These are phyloP conservation scores for Hydnum rufescens DNA, from an alignment of 768 basidiomycete species.

Conservation along the genomic window DNA sequence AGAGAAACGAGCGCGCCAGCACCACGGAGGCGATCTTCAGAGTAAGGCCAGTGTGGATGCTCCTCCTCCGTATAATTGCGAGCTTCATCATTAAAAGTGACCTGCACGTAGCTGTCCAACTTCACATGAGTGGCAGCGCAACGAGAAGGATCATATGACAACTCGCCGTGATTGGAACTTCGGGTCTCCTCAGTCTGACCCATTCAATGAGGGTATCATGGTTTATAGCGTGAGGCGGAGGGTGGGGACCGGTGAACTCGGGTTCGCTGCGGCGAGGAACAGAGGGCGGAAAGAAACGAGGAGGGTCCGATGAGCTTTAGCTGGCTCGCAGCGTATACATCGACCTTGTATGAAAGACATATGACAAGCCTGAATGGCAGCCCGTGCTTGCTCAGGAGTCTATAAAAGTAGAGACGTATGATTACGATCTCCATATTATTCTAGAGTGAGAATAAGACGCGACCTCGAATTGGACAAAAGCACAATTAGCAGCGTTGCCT, in stretches of 20 bases:
- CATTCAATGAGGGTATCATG: no score
- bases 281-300: conserved; percentile 41
- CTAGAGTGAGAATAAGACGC: neutral
- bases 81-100: conserved; percentile 7
- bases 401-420: no score
- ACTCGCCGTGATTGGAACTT: no score
- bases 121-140: no score
- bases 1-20: conserved; percentile 5
- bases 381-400: conserved; percentile 10
- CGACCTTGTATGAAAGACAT: conserved; percentile 44
- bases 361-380: conserved; percentile 13
- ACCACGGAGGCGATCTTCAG: conserved; percentile 8
- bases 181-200: neutral
- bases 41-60: neutral
- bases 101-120: conserved; percentile 8
- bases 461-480: conserved; percentile 75
- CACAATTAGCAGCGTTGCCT: conserved; percentile 52
- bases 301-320: conserved; percentile 54
- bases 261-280: neutral
- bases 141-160: no score
- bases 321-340: conserved; percentile 54
- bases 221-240: no score
- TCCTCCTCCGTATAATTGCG: neutral
- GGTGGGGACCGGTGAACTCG: no score
- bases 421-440: no score